Conservation (phyloP, 2,329 filamentous ascomycete genomes). For the Aspergillus tubingensis region DNA sequence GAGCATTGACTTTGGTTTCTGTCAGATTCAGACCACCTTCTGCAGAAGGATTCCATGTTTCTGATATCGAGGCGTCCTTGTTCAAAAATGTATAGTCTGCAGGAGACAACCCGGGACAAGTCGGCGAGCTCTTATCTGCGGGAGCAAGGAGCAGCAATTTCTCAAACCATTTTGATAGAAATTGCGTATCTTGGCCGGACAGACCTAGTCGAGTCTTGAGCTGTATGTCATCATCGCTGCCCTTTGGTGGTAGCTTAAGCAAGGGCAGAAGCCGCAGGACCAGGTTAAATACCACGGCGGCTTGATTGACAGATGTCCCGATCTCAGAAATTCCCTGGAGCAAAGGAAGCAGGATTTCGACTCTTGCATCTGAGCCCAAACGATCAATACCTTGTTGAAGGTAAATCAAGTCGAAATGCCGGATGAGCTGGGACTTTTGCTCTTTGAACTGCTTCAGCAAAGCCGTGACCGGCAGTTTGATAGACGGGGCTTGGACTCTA, state of each 20-base stretch:
- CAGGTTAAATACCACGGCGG: constrained; percentile 75
- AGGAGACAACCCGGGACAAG: constrained; percentile 63
- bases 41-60: constrained; percentile 64
- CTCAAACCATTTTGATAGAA: constrained; percentile 73
- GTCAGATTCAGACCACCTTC: constrained; percentile 65
- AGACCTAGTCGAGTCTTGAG: constrained; percentile 69
- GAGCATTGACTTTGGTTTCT: constrained; percentile 68
- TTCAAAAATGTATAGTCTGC: constrained; percentile 71
- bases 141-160: constrained; percentile 72
- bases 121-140: constrained; percentile 41
- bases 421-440: constrained; percentile 70
- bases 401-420: constrained; percentile 85
- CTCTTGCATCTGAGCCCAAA: constrained; percentile 62
- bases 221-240: constrained; percentile 72
- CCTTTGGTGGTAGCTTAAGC: constrained; percentile 69
- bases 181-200: constrained; percentile 69
- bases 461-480: constrained; percentile 80
- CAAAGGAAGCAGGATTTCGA: constrained; percentile 70
- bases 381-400: constrained; percentile 79
- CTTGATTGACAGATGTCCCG: constrained; percentile 56
- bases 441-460: constrained; percentile 89
- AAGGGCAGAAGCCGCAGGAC: constrained; percentile 73
- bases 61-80: constrained; percentile 50
- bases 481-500: constrained; percentile 60
- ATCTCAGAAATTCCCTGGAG: constrained; percentile 67